Percentiles rank a stretch among this genome's conserved stretches.
phyloP scores from a whole-genome alignment of 176 grass and related monocot genomes.

The Rhynchospora pubera region DNA sequence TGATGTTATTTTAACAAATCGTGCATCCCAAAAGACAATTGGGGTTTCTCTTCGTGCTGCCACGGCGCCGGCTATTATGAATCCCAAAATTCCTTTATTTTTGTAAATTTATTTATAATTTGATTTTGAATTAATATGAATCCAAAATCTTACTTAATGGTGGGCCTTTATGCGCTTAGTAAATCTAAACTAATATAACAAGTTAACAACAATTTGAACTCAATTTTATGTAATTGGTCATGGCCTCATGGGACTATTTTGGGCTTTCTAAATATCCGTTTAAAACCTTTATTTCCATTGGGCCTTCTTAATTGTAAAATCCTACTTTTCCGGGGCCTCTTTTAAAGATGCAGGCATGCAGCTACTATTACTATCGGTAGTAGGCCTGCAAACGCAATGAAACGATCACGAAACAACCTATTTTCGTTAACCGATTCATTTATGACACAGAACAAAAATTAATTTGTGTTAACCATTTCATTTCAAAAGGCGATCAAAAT shows the following conservation, averaged over 20 bases:
- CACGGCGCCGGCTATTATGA: background rate
- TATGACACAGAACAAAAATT: too few species aligned
- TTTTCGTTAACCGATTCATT: too few species aligned
- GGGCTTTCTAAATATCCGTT: background rate
- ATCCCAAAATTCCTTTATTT: background rate
- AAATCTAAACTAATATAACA: background rate
- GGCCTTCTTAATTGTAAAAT: background rate
- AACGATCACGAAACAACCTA: too few species aligned
- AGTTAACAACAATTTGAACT: too few species aligned
- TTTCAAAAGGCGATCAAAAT: too few species aligned
- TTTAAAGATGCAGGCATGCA: background rate
- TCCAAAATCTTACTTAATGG: background rate
- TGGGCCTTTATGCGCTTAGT: background rate
- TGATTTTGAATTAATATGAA: background rate
- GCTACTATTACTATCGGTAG: background rate
- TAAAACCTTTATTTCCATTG: background rate
- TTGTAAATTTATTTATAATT: too few species aligned
- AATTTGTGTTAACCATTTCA: too few species aligned
- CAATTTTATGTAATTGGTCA: background rate
- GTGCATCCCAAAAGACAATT: background rate
- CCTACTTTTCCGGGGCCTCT: background rate
- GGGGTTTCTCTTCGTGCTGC: conserved; percentile 3
- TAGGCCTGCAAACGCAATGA: too few species aligned
- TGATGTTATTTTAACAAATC: background rate
- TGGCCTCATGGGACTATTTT: background rate